Conservation (phyloP, 306 rosid genomes). For the Leucaena leucocephala region DNA sequence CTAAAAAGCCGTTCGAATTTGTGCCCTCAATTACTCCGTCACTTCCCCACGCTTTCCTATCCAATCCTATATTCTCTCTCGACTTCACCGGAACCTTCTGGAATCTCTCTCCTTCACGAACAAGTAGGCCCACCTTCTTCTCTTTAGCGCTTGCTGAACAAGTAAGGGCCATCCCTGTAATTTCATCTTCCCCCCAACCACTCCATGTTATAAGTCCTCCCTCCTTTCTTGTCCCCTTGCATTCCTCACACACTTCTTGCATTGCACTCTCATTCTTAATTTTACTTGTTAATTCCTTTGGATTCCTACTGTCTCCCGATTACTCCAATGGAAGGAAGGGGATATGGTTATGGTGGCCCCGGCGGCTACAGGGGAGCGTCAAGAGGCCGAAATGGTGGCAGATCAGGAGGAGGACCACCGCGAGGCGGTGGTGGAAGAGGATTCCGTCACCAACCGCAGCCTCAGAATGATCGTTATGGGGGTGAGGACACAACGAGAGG, state of each 20-base stretch:
- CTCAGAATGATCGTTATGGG: not conserved
- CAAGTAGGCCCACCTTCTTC: not conserved
- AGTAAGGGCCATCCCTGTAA: not conserved
- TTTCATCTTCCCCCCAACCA: not conserved
- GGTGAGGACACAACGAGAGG: not conserved
- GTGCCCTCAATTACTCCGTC: not conserved
- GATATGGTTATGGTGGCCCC: not conserved
- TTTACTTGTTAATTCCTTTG: too few species aligned
- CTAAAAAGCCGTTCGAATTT: not conserved
- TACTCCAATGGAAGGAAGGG: conserved; percentile 12
- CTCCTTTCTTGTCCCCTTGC: too few species aligned
- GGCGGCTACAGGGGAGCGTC: not conserved
- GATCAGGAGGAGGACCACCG: not conserved
- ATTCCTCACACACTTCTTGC: not conserved
- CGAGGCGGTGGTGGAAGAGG: conserved; percentile 17
- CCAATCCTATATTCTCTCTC: not conserved
- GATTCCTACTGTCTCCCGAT: not conserved
- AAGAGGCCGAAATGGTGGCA: not conserved
- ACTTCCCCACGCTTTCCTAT: not conserved
- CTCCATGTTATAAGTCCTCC: too few species aligned
- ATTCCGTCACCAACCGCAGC: not conserved
- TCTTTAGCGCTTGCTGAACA: not conserved
- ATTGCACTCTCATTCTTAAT: not conserved
- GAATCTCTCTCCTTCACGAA: not conserved
- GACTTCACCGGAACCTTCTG: not conserved